phyloP scores from a whole-genome alignment of 2,329 filamentous ascomycete genomes.

The Aspergillus quadricinctus region DNA sequence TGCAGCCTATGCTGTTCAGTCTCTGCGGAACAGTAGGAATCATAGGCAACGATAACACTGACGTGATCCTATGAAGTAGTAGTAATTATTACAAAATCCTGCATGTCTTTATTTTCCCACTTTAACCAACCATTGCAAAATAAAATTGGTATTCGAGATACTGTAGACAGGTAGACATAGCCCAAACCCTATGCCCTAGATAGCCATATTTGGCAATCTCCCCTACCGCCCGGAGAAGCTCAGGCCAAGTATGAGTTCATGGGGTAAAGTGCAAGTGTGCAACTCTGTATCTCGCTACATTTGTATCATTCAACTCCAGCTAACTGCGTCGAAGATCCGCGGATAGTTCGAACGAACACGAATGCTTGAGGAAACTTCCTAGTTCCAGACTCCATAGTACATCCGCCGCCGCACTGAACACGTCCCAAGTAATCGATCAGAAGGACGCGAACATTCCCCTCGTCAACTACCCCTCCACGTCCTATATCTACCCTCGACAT shows the following conservation, averaged over 20 bases:
- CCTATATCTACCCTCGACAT: conserved; percentile 48
- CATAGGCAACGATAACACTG: neutral
- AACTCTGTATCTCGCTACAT: neutral
- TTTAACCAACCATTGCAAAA: neutral
- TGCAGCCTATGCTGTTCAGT: no score
- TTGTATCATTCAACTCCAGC: neutral
- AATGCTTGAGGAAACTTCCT: neutral
- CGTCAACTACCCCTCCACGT: conserved; percentile 4
- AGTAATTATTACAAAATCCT: neutral
- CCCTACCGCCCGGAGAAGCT: conserved; percentile 8
- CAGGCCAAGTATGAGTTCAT: conserved; percentile 7
- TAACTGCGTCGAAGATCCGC: neutral
- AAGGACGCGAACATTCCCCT: neutral
- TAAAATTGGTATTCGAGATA: neutral
- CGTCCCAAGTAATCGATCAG: neutral
- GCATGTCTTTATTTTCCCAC: neutral
- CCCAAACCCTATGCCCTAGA: neutral
- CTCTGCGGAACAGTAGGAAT: neutral
- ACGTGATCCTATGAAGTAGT: neutral
- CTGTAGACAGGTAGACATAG: no score
- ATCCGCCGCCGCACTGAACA: neutral
- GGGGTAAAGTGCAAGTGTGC: neutral
- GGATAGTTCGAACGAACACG: neutral
- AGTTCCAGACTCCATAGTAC: neutral
- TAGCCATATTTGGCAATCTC: neutral